These are phyloP conservation scores for Hemisphaericaspora subhashii DNA, from an alignment of 1,139 yeast genomes.

Conservation along the genomic window DNA sequence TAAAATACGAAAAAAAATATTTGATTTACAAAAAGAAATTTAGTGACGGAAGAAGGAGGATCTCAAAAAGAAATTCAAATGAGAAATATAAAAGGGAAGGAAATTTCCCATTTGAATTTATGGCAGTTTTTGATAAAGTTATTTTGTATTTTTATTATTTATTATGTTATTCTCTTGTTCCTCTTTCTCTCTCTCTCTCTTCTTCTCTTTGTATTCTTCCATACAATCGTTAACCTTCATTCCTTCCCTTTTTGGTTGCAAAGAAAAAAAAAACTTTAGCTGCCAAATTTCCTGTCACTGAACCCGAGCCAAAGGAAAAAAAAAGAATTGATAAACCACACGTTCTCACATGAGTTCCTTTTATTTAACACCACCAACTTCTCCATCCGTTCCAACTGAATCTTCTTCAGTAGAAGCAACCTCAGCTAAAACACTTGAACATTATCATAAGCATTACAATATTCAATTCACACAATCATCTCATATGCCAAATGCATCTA, in stretches of 20 bases:
- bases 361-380: conserved; percentile 11
- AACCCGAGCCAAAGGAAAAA: conserved; percentile 1
- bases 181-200: conserved; percentile 2
- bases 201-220: neutral
- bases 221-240: neutral
- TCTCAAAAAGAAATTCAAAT: neutral
- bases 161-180: conserved; percentile 6
- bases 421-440: conserved; percentile 1
- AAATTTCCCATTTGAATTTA: neutral
- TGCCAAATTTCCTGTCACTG: neutral
- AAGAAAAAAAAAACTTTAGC: neutral
- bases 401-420: neutral
- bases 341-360: neutral
- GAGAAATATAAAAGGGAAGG: neutral
- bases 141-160: too few relatives aligned
- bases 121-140: too few relatives aligned
- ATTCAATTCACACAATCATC: conserved; percentile 25
- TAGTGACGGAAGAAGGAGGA: too few relatives aligned
- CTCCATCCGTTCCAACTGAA: conserved; percentile 9
- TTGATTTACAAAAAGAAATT: too few relatives aligned
- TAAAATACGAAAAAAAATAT: too few relatives aligned
- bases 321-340: neutral
- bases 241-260: neutral
- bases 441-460: conserved; percentile 10
- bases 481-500: conserved; percentile 43